These are phyloP conservation scores for Acorus gramineus DNA, from an alignment of 106 monocot species.

Conservation along the genomic window DNA sequence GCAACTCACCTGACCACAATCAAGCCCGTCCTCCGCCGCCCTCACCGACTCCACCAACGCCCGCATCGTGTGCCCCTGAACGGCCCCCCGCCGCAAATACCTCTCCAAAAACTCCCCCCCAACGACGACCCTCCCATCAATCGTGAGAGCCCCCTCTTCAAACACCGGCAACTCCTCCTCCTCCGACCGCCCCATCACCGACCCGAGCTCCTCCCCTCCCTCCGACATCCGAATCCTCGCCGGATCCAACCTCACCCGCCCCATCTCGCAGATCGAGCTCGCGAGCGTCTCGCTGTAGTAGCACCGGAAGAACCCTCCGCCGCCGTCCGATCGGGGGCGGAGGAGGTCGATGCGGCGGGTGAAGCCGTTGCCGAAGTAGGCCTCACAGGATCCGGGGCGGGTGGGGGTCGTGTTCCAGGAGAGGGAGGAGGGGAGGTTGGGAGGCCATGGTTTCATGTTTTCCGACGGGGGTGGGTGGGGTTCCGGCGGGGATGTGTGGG, in stretches of 20 bases:
- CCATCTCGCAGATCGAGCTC: conserved; percentile 69
- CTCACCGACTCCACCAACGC: too few relatives aligned
- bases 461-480: conserved; percentile 3
- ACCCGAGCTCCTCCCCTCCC: background rate
- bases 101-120: too few relatives aligned
- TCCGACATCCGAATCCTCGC: background rate
- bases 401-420: conserved; percentile 45
- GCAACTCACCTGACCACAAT: too few relatives aligned
- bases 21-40: too few relatives aligned
- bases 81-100: too few relatives aligned
- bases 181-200: too few relatives aligned
- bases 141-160: too few relatives aligned
- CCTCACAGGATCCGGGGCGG: conserved; percentile 57
- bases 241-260: background rate
- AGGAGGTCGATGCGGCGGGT: conserved; percentile 28
- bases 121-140: too few relatives aligned
- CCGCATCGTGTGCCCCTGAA: too few relatives aligned
- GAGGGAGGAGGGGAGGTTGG: conserved; percentile 63
- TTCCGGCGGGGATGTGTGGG: background rate
- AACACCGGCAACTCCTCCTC: too few relatives aligned
- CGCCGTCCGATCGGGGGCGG: background rate
- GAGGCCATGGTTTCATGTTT: conserved; percentile 61
- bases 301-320: conserved; percentile 49
- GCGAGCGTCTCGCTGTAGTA: conserved; percentile 60
- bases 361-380: conserved; percentile 91